Evolutionary conservation across 768 basidiomycete genomes (phyloP), one percentile per base, ranked within the genome.

Genomic region (Macrocybe gigantea): DNA sequence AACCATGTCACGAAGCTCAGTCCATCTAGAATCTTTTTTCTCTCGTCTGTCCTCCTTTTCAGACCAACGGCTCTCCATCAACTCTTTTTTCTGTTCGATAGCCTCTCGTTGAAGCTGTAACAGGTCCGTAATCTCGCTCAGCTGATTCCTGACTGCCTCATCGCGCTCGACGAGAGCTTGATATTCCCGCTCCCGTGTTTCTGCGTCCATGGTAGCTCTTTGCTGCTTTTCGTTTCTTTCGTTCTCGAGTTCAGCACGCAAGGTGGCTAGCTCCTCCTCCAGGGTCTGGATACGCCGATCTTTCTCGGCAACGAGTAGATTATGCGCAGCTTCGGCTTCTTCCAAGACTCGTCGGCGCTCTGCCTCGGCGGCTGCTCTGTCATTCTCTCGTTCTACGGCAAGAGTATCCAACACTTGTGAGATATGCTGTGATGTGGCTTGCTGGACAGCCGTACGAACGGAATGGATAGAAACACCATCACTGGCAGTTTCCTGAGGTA

Each of bases 61-160:
- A 6, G 68, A 70, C 72, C 77, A 87, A 33, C 82, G 76, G 36
- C 78, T 67, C 11, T 90, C 84, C 67, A 74, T 72, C 12, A 77
- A 48, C 9, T 73, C 71, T 49, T 72, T 82, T 69, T 89, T 86
- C 54, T 72, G 66, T 31, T 79, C 75, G 33, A 75, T 73, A 42
- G 75, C 71, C 33, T 81, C 76, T 1, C 77, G 70, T 48, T 88
- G 83, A 49, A 83, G 80, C 48, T 85, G 80, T 10, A 91, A 70
- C 45, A 88, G 60, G 52, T 84, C 83, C 1, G 88, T 83, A 53
- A 93, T 78, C 50, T 91, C 88, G 5, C 61, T 66, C 10, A 93
- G 63, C 53, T 89, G 87, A 35, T 62, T 68, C 33, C 79, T 72
- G 38, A 87, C 61, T 6, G 66, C 72, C 10, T 84, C 80, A 51